Evolutionary conservation across 495 filamentous ascomycete genomes (phyloP).

Genomic region (Tuber indicum): DNA sequence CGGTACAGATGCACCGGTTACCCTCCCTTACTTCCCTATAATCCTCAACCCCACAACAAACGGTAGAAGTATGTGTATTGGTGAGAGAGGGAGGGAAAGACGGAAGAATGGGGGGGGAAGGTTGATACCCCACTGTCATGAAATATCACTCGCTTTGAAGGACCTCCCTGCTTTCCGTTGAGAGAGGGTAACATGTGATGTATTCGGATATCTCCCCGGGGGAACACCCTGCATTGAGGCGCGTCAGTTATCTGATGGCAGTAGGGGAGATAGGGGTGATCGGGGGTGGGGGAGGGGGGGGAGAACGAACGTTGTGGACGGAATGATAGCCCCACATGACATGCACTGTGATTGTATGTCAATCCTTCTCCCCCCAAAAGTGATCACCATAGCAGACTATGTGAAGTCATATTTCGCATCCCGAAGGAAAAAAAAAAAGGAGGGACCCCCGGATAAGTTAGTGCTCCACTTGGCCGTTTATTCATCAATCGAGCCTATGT

Average conservation of each 20-base stretch:
- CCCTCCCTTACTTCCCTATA: not conserved
- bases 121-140: not conserved
- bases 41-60: not conserved
- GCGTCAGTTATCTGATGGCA: not conserved
- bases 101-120: not conserved
- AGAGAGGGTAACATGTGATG: not conserved
- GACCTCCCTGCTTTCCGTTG: not conserved
- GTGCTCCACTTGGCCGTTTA: not conserved
- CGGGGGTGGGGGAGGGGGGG: not conserved
- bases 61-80: not conserved
- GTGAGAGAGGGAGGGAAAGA: not conserved
- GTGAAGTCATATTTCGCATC: not conserved
- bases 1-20: not conserved
- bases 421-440: not conserved
- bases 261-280: not conserved
- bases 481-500: not conserved
- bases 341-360: not conserved
- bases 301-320: not conserved
- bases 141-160: not conserved
- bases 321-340: not conserved
- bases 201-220: not conserved
- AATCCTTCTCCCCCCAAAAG: not conserved
- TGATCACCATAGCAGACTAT: not conserved
- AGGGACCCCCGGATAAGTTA: not conserved
- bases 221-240: not conserved